These are phyloP conservation scores for Phialophora macrospora DNA, from an alignment of 2,329 filamentous ascomycete species.

Conservation along the genomic window DNA sequence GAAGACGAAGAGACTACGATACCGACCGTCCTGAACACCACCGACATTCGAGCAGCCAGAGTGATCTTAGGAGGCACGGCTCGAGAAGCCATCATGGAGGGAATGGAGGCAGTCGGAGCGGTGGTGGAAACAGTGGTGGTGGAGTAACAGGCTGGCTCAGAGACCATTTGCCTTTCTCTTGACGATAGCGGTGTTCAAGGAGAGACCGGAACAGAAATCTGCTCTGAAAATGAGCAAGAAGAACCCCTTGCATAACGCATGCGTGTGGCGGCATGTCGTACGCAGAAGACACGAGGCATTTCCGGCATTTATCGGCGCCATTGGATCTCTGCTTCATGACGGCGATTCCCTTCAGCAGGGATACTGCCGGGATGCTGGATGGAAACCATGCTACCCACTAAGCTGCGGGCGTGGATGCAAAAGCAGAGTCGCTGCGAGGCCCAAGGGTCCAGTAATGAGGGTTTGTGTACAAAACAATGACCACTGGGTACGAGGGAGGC, in stretches of 20 bases:
- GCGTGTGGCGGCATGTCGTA: not conserved
- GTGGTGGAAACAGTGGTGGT: slow-evolving; percentile 27
- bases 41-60: slow-evolving; percentile 37
- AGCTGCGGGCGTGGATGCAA: not conserved
- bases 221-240: not conserved
- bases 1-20: slow-evolving; percentile 23
- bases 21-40: slow-evolving; percentile 21
- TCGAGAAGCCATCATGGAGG: slow-evolving; percentile 12
- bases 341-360: not conserved
- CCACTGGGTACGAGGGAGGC: not conserved
- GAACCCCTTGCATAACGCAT: not conserved
- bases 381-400: not conserved
- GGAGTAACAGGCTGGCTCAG: slow-evolving; percentile 43
- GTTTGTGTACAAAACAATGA: not conserved
- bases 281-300: not conserved
- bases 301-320: not conserved
- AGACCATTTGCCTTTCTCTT: slow-evolving; percentile 36
- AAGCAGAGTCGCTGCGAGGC: not conserved
- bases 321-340: not conserved
- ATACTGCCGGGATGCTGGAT: not conserved
- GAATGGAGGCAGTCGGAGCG: slow-evolving; percentile 11
- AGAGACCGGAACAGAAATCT: not conserved
- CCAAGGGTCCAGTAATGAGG: not conserved
- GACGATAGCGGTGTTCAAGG: not conserved
- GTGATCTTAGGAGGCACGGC: slow-evolving; percentile 20